These are phyloP conservation scores for Wallacemonas rigidus DNA, from an alignment of 208 protist genomes.

Conservation along the genomic window DNA sequence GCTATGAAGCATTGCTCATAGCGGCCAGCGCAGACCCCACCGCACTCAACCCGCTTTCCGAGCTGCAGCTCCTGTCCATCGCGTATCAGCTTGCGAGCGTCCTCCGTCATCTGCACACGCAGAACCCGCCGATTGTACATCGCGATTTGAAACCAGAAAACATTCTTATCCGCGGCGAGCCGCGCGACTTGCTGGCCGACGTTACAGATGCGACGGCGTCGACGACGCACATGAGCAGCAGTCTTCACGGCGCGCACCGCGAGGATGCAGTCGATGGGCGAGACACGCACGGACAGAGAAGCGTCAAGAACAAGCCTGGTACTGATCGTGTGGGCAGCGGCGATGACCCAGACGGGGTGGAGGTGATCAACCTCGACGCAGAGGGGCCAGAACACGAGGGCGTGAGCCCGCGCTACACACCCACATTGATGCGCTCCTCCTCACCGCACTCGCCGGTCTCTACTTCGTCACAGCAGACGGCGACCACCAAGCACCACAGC, in stretches of 20 bases:
- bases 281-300: neutral
- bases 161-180: constrained; percentile 67
- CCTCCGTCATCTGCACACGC: constrained; percentile 70
- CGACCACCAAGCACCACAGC: constrained; percentile 6
- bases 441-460: constrained; percentile 7
- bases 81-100: constrained; percentile 77
- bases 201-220: neutral
- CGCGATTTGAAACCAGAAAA: constrained; percentile 78
- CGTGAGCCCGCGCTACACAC: neutral
- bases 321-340: neutral
- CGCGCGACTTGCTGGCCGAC: constrained; percentile 24
- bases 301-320: neutral
- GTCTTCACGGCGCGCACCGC: neutral
- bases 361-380: constrained; percentile 12
- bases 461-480: neutral
- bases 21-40: constrained; percentile 20
- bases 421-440: neutral
- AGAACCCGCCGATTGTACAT: constrained; percentile 60
- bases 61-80: constrained; percentile 78
- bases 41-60: constrained; percentile 51
- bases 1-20: neutral
- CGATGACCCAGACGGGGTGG: neutral
- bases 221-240: neutral
- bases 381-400: neutral
- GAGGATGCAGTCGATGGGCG: neutral